Base-by-base conservation (phyloP, 306 rosid species). In the Chamaecrista fasciculata region DNA sequence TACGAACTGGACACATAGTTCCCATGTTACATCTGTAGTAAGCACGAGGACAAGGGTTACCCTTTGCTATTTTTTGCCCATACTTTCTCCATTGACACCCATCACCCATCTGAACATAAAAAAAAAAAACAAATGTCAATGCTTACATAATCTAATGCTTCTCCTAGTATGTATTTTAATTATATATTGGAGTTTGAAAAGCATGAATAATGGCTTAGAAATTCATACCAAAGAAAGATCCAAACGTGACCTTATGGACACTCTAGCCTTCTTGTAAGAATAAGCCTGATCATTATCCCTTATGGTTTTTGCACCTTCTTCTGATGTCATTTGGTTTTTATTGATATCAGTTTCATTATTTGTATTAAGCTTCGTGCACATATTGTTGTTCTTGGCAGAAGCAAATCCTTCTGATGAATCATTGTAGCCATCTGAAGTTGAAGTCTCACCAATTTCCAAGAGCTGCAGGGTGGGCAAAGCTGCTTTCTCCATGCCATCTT, bases 31-130 rank as follows among this genome's bases (percentile, higher is more conserved):
- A 83, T 9, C 87, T 82, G 34, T 79, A 83, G 72, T 83, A 83
- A 31, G 84, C 82, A 5, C 84, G 52, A 0, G 87, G 87, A 36
- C 87, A 79, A 23, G 87, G 87, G 72, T 83, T 83, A 0, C 82
- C 82, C 65, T 83, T 83, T 0, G 87, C 82, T 16, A 67, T 83
- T 72, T 83, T 83, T 16, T 83, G 87, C 42, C 87, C 87, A 8
- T 83, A 83, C 29, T 83, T 83, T 67, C 87, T 83, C 87, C 87
- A 79, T 51, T 83, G 87, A 60, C 87, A 83, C 11, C 87, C 87
- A 76, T 83, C 87, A 0, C 70, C 76, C 20, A 79, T 72, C 87
- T 83, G 42, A 76, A 61, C 64, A 79, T 19, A 15, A 25, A 4
- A 11, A 42, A n/a, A n/a, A 79, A 15, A 28, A 28, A 28, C 4